Conservation (phyloP, 768 basidiomycete species). For the Cyclocybe aegerita region DNA sequence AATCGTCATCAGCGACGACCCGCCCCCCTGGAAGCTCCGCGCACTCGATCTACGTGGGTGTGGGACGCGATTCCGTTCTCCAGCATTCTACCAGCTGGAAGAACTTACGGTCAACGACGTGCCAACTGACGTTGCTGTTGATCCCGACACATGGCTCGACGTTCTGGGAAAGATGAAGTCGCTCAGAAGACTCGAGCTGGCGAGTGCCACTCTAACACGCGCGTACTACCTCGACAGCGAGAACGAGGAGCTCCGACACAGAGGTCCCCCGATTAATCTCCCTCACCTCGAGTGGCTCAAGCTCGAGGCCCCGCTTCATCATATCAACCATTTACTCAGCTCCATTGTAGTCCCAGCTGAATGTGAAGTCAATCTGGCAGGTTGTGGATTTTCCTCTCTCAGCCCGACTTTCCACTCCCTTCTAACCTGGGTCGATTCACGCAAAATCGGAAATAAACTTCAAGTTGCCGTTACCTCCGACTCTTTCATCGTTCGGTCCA, state of each 20-base stretch:
- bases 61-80: background rate
- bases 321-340: background rate
- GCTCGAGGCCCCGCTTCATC: background rate
- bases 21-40: background rate
- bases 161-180: background rate
- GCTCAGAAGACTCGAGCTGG: background rate
- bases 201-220: background rate
- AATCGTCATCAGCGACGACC: background rate
- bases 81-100: background rate
- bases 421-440: background rate
- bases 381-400: background rate
- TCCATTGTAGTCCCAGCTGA: background rate
- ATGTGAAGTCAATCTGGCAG: background rate
- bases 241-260: background rate
- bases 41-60: background rate
- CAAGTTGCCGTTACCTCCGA: background rate
- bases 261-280: background rate
- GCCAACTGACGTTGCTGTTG: background rate
- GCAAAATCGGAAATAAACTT: background rate
- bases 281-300: background rate
- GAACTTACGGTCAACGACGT: background rate
- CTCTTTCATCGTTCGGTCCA: too few relatives aligned
- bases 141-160: background rate
- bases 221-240: background rate
- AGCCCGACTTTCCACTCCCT: background rate